Conservation (phyloP, 2,329 filamentous ascomycete species). For the Grosmannia clavigera region DNA sequence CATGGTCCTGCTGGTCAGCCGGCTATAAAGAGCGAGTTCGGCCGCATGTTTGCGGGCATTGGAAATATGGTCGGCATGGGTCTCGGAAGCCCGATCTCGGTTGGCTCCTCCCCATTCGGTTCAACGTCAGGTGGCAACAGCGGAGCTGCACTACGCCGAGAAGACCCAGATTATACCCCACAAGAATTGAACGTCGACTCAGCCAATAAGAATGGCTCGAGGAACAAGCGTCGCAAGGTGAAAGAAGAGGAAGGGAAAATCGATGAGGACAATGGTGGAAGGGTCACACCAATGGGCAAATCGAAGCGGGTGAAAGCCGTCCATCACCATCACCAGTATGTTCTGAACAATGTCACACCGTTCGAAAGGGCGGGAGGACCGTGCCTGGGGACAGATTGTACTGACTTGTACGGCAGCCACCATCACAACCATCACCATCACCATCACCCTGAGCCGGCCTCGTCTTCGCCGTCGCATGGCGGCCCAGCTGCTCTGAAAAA, state of each 20-base stretch:
- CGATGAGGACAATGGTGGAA: slow-evolving; percentile 54
- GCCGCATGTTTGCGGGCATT: slow-evolving; percentile 90
- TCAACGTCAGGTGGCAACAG: slow-evolving; percentile 18
- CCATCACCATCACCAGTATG: slow-evolving; percentile 56
- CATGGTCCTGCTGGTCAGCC: slow-evolving; percentile 71
- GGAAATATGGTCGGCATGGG: slow-evolving; percentile 41
- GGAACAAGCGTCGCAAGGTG: slow-evolving; percentile 53
- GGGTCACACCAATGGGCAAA: slow-evolving; percentile 45
- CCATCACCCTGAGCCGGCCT: slow-evolving; percentile 33
- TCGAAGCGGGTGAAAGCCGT: slow-evolving; percentile 55
- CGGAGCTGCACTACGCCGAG: slow-evolving; percentile 30
- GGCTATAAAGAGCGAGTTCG: slow-evolving; percentile 88
- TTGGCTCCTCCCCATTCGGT: slow-evolving; percentile 31
- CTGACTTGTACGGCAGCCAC: slow-evolving; percentile 8
- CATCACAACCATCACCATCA: slow-evolving; percentile 51
- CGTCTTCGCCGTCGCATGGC: slow-evolving; percentile 26
- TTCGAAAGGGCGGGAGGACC: background rate
- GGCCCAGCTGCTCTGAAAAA: slow-evolving; percentile 34
- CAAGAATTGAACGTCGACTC: slow-evolving; percentile 33
- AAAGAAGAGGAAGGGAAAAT: slow-evolving; percentile 62
- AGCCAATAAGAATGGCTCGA: slow-evolving; percentile 23
- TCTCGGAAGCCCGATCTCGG: slow-evolving; percentile 38
- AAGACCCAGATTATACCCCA: slow-evolving; percentile 33
- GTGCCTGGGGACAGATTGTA: background rate
- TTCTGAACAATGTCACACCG: slow-evolving; percentile 13